Base-by-base conservation (phyloP, 2,329 filamentous ascomycete species). In the Fusarium napiforme region DNA sequence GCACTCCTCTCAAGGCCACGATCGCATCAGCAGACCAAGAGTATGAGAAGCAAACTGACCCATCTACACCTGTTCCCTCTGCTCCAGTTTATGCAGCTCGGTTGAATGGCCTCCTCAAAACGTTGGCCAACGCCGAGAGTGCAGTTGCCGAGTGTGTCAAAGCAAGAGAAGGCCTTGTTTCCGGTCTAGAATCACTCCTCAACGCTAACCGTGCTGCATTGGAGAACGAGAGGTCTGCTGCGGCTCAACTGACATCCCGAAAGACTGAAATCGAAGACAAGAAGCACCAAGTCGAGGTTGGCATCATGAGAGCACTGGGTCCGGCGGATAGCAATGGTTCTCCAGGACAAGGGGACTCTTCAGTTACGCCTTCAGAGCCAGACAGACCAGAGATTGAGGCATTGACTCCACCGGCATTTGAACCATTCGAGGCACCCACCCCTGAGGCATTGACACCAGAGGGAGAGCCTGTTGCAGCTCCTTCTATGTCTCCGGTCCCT, bases 31-130 rank as follows among this genome's bases (percentile, higher is more conserved):
- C 96, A 49, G 92, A 93, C 73, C 86, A 91, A 72, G 96, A 98
- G 75, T 98, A 94, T 78, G 90, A 93, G 57, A 97, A 96, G 81
- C 87, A 97, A 79, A 93, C 91, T 61, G 93, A 95, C 75, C 89
- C 94, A 0, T 86, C 87, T 34, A 88, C 88, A 1, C 85, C 89
- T 3, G 85, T 92, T 4, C 94, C 96, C 0, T 93, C 94, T 0
- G 92, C 95, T 1, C 95, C 96, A 2, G 95, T 99, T 26, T 94
- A 97, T 79, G 96, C 96, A 4, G 96, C 96, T 19, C 92, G 94
- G 34, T 89, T 99, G 14, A 95, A 93, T 73, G 93, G 94, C 6
- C 87, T 99, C n/a, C 88, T 98, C 60, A 98, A 96, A 84, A 93
- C 91, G 11, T 88, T 99, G 23, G 94, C 94, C 26, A 93, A 90